Percentiles rank a stretch among this genome's conserved stretches.
Evolutionary conservation across 2,329 filamentous ascomycete genomes (phyloP).

Genomic region (Cercospora beticola): DNA sequence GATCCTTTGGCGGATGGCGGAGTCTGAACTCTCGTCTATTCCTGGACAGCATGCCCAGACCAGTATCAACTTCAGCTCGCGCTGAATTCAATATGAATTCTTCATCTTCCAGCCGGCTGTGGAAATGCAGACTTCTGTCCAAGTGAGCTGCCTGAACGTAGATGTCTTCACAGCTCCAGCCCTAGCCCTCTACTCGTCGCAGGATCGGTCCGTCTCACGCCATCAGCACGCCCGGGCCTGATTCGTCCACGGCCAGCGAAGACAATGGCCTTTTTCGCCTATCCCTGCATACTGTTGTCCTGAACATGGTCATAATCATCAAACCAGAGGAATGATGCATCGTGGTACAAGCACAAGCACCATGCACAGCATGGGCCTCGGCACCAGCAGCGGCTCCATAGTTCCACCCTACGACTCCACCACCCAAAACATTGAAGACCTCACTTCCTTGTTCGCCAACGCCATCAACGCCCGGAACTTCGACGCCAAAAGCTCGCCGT

Average conservation of each 20-base stretch:
- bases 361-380: not conserved
- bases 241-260: not conserved
- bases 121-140: not conserved
- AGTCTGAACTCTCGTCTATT: not conserved
- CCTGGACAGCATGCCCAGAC: not conserved
- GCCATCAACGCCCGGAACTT: not conserved
- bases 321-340: not conserved
- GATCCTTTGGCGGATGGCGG: not conserved
- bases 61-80: not conserved
- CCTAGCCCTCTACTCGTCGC: not conserved
- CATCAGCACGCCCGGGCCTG: not conserved
- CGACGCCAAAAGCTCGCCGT: not conserved
- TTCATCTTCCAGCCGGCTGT: not conserved
- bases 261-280: not conserved
- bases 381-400: not conserved
- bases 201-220: not conserved
- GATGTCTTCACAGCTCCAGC: not conserved
- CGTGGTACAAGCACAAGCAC: not conserved
- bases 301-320: not conserved
- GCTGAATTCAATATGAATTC: not conserved
- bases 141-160: not conserved
- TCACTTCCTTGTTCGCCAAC: not conserved
- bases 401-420: not conserved
- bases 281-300: not conserved
- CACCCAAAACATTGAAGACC: not conserved